These are phyloP conservation scores for Cercospora sp. DNA, from an alignment of 2,329 filamentous ascomycete species.

Conservation along the genomic window DNA sequence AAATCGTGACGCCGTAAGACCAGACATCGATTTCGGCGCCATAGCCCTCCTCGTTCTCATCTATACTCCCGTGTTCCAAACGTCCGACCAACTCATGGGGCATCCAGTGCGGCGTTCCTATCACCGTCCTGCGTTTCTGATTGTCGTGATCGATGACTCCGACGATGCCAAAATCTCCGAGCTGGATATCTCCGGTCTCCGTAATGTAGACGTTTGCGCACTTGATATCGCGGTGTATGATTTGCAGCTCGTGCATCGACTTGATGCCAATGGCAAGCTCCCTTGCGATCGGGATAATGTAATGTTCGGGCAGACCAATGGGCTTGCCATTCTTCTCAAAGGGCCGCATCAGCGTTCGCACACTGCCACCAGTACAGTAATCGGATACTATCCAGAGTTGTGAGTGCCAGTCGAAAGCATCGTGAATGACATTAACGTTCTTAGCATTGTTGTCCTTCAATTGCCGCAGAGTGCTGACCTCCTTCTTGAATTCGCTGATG, in stretches of 20 bases:
- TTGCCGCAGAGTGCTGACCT: conserved; percentile 67
- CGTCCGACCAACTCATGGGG: conserved; percentile 65
- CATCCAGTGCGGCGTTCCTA: conserved; percentile 86
- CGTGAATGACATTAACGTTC: conserved; percentile 80
- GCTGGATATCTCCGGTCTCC: conserved; percentile 73
- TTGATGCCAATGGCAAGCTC: conserved; percentile 63
- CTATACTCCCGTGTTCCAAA: conserved; percentile 52
- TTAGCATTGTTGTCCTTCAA: conserved; percentile 72
- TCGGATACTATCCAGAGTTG: conserved; percentile 88
- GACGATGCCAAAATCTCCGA: conserved; percentile 83
- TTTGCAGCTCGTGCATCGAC: conserved; percentile 65
- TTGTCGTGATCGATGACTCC: conserved; percentile 74
- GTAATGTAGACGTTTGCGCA: conserved; percentile 77
- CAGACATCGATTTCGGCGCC: conserved; percentile 68
- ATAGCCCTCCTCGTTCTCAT: conserved; percentile 45
- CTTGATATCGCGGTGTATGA: conserved; percentile 67
- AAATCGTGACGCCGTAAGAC: conserved; percentile 80
- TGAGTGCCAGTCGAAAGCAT: conserved; percentile 73
- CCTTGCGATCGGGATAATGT: conserved; percentile 64
- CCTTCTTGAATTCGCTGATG: conserved; percentile 58
- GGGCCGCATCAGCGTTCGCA: conserved; percentile 62
- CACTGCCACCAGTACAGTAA: conserved; percentile 81
- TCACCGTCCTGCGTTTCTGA: conserved; percentile 72
- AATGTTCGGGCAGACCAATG: conserved; percentile 57
- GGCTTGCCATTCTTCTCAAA: conserved; percentile 25